phyloP scores from a whole-genome alignment of 192 early-diverging fungal species.

The Coemansia sp. region DNA sequence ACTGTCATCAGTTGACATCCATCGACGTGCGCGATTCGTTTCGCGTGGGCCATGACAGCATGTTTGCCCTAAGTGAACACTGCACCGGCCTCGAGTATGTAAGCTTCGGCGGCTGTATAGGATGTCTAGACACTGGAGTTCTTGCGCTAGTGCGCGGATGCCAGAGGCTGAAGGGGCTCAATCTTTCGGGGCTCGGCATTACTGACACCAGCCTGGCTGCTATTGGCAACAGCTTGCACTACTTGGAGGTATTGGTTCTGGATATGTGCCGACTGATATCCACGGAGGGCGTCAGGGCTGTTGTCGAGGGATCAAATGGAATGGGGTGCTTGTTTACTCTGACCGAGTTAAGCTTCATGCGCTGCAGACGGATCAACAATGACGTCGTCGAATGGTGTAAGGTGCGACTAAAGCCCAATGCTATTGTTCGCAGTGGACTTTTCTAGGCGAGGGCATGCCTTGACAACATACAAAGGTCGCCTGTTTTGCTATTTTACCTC shows the following conservation, averaged over 20 bases:
- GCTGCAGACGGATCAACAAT: slow-evolving; percentile 3
- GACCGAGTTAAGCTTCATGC: slow-evolving; percentile 18
- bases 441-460: neutral
- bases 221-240: slow-evolving; percentile 25
- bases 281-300: slow-evolving; percentile 18
- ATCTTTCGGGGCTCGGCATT: slow-evolving; percentile 24
- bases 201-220: slow-evolving; percentile 12
- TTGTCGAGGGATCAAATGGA: slow-evolving; percentile 18
- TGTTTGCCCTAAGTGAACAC: slow-evolving; percentile 22
- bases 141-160: slow-evolving; percentile 25
- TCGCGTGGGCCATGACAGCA: slow-evolving; percentile 5
- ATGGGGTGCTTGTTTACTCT: slow-evolving; percentile 40
- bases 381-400: slow-evolving; percentile 33
- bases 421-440: slow-evolving; percentile 8
- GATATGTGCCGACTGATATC: slow-evolving; percentile 32
- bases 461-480: neutral
- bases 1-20: slow-evolving; percentile 6
- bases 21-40: slow-evolving; percentile 28
- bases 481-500: neutral
- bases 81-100: slow-evolving; percentile 18
- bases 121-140: slow-evolving; percentile 23
- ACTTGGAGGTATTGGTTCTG: slow-evolving; percentile 24
- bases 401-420: slow-evolving; percentile 18
- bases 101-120: slow-evolving; percentile 25
- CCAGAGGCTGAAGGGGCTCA: slow-evolving; percentile 8